phyloP scores from a whole-genome alignment of 805 yeast species.

The Schizosaccharomyces cryophilus region DNA sequence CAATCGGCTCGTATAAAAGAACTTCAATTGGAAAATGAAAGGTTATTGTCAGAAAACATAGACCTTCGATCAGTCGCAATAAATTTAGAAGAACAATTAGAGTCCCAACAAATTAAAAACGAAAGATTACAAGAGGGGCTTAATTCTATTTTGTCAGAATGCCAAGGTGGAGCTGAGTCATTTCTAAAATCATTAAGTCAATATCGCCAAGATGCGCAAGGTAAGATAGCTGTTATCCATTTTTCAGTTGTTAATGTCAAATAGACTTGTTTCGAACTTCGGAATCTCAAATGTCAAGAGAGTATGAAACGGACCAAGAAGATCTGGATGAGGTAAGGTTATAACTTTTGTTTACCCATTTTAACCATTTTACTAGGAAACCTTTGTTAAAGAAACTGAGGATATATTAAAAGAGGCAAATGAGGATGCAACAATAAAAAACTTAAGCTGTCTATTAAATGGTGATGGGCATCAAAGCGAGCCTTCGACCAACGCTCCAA shows the following conservation, averaged over 20 bases:
- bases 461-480: neutral
- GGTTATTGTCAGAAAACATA: neutral
- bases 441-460: neutral
- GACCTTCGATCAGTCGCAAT: neutral
- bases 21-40: neutral
- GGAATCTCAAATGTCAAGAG: neutral
- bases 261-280: neutral
- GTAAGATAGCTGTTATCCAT: neutral
- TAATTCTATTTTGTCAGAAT: neutral
- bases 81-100: neutral
- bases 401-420: neutral
- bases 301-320: neutral
- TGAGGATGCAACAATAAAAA: neutral
- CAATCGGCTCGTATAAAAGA: neutral
- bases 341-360: neutral
- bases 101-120: neutral
- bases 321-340: neutral
- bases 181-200: neutral
- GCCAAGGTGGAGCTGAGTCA: neutral
- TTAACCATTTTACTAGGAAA: neutral
- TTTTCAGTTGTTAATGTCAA: neutral
- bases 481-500: too few relatives aligned
- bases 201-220: neutral
- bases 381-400: neutral
- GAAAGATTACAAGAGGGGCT: neutral